These are phyloP conservation scores for Hanseniaspora taiwanica DNA, from an alignment of 805 yeast genomes.

Conservation along the genomic window DNA sequence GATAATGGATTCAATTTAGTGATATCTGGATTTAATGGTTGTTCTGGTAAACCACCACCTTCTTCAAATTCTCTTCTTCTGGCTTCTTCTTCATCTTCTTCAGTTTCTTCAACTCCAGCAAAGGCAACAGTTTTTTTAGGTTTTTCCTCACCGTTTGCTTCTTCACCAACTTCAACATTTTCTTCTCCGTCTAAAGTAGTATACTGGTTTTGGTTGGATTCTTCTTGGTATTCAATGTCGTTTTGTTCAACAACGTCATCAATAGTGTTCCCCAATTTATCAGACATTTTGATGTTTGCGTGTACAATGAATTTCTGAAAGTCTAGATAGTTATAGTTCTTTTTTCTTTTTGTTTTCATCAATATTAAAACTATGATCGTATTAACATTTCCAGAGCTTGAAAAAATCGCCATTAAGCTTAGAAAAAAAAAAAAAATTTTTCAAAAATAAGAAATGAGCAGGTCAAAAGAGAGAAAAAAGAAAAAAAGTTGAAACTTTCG, in stretches of 20 bases:
- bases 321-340: too few species aligned
- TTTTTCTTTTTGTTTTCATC: not conserved
- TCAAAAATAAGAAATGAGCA: too few species aligned
- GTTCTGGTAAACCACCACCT: slow-evolving; percentile 97
- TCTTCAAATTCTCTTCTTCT: slow-evolving; percentile 83
- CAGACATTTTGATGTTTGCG: slow-evolving; percentile 4
- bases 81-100: slow-evolving; percentile 69
- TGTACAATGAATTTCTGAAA: too few species aligned
- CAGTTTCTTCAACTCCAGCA: slow-evolving; percentile 43
- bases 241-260: slow-evolving; percentile 20
- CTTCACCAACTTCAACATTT: slow-evolving; percentile 26
- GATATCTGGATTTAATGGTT: slow-evolving; percentile 83
- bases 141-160: slow-evolving; percentile 28
- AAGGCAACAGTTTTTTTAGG: slow-evolving; percentile 70
- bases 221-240: slow-evolving; percentile 22
- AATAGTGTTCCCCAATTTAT: slow-evolving; percentile 7
- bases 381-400: too few species aligned
- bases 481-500: too few species aligned
- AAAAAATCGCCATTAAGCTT: too few species aligned
- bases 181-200: slow-evolving; percentile 22
- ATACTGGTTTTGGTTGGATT: slow-evolving; percentile 28
- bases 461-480: too few species aligned
- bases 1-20: slow-evolving; percentile 70
- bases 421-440: too few species aligned
- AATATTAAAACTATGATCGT: too few species aligned